Base-by-base conservation (phyloP, 2,329 filamentous ascomycete species). In the Aspergillus melleus region DNA sequence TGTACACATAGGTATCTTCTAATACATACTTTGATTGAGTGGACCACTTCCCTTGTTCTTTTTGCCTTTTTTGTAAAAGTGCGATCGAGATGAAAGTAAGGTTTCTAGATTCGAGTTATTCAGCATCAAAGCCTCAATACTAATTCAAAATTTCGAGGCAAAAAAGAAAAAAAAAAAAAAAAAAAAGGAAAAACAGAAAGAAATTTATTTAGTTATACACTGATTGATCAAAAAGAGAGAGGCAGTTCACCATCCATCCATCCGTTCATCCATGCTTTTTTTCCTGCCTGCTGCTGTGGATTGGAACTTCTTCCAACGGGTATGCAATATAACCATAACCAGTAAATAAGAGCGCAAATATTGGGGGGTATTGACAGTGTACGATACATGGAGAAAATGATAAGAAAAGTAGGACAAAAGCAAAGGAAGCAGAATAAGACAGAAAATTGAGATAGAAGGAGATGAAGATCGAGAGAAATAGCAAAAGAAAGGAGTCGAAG, bases 311-410 rank as follows among this genome's bases (percentile, higher is more conserved):
- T 50, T 46, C 20, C 22, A 46, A 11, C 8, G 24, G 24, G 24
- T 12, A 49, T 54, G 42, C 54, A 54, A 62, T 47, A 52, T 46
- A 55, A 54, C 22, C 36, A 42, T 42, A 42, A 42, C 16, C 16
- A 36, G 32, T 36, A 36, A 36, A 36, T 16, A 36, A 36, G 42
- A 50, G 47, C 22, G 46, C 32, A 46, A 46, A 57, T 55, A 54
- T 54, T 54, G 6, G n/a, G 55, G 55, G 55, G 55, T 57, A 57
- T 57, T 57, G 19, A 56, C 24, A 10, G 47, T 42, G 36, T 42
- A 14, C 36, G 24, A 9, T 30, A 55, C 14, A 22, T 49, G 26
- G 47, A 22, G 26, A 32, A 32, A 32, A 22, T 50, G 29, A 52
- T 49, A 49, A 22, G 44, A 42, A 26, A 50, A 12, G 19, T 44